Evolutionary conservation across 768 basidiomycete species (phyloP).

Genomic region (Serendipita sp.): DNA sequence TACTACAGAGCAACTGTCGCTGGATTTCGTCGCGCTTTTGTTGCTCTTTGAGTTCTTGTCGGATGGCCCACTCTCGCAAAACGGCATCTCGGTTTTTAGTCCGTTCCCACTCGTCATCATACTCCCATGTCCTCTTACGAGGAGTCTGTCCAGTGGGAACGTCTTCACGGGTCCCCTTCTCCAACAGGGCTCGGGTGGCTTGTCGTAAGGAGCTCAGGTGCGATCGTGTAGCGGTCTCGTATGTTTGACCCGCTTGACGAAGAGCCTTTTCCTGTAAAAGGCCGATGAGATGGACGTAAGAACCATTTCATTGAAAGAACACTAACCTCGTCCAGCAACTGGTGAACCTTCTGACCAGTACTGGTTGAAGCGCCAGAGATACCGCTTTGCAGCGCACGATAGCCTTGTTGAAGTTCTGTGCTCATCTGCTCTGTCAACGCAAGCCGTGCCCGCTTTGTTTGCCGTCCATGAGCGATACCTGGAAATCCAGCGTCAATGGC

Average conservation of each 20-base stretch:
- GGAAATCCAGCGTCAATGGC: not conserved
- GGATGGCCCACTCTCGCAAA: slow-evolving; percentile 25
- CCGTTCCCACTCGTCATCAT: slow-evolving; percentile 54
- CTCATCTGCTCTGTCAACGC: slow-evolving; percentile 39
- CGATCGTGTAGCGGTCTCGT: slow-evolving; percentile 26
- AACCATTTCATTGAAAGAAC: not conserved
- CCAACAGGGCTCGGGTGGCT: slow-evolving; percentile 21
- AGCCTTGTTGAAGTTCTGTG: slow-evolving; percentile 35
- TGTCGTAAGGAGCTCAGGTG: slow-evolving; percentile 35
- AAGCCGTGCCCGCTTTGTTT: slow-evolving; percentile 51
- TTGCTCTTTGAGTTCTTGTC: not conserved
- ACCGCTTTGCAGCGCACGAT: slow-evolving; percentile 34
- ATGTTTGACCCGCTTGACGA: slow-evolving; percentile 26
- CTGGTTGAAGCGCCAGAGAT: slow-evolving; percentile 35
- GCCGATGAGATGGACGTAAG: not conserved
- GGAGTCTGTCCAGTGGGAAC: slow-evolving; percentile 58
- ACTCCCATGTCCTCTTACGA: slow-evolving; percentile 56
- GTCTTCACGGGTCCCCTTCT: slow-evolving; percentile 24
- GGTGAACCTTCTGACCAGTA: slow-evolving; percentile 27
- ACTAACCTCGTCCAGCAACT: slow-evolving; percentile 39
- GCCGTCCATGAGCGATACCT: slow-evolving; percentile 47
- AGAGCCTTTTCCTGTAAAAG: slow-evolving; percentile 27
- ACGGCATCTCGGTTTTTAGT: slow-evolving; percentile 47
- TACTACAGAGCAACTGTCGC: not conserved
- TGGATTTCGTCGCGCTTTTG: not conserved